Evolutionary conservation across 2,329 filamentous ascomycete species (phyloP).

Genomic region (Decorospora gaudefroyi): DNA sequence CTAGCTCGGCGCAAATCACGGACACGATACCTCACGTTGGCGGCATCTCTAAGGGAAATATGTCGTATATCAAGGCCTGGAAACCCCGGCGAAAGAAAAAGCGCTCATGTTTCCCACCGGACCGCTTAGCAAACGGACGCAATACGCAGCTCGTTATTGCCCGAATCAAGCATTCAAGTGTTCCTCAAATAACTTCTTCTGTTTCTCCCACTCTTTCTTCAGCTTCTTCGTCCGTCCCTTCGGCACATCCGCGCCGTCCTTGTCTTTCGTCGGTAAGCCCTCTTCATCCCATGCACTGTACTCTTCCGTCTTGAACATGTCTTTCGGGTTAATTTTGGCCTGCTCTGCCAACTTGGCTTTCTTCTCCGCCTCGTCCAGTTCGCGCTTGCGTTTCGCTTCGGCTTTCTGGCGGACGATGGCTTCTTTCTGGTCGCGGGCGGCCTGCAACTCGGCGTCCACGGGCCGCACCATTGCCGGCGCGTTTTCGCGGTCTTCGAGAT

Average conservation of each 20-base stretch:
- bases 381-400: constrained; percentile 56
- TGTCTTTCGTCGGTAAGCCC: constrained; percentile 77
- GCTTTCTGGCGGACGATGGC: constrained; percentile 50
- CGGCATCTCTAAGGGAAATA: no score
- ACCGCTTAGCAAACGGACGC: background rate
- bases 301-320: constrained; percentile 63
- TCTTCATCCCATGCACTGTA: constrained; percentile 82
- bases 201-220: constrained; percentile 85
- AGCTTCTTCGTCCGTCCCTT: constrained; percentile 82
- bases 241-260: constrained; percentile 76
- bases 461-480: constrained; percentile 76
- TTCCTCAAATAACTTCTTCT: constrained; percentile 79
- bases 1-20: no score
- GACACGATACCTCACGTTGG: no score
- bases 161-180: constrained; percentile 8
- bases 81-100: no score
- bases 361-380: constrained; percentile 63
- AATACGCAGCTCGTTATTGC: background rate
- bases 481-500: constrained; percentile 78
- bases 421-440: constrained; percentile 60
- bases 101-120: background rate
- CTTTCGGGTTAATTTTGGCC: constrained; percentile 60
- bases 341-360: constrained; percentile 60
- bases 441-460: constrained; percentile 62
- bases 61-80: no score